Percentiles rank a stretch among this genome's conserved stretches.
Evolutionary conservation across 192 early-diverging fungal genomes (phyloP).

Genomic region (Backusella westeae): DNA sequence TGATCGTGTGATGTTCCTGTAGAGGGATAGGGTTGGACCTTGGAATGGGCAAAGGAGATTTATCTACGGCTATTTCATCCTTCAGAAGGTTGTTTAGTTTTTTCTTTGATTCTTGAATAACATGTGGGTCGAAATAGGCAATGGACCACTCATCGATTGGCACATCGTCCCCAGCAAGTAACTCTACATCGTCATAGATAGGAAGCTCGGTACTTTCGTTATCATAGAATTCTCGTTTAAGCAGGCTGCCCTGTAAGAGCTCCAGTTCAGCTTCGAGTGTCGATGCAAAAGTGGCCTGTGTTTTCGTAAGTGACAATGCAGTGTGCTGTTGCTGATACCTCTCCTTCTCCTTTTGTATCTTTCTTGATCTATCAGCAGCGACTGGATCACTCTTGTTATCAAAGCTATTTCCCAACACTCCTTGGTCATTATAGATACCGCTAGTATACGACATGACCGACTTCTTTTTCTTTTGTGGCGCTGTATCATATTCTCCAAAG

Average conservation of each 20-base stretch:
- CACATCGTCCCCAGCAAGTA: not conserved
- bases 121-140: conserved; percentile 8
- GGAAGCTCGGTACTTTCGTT: not conserved
- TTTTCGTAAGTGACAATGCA: not conserved
- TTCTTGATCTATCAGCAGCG: not conserved
- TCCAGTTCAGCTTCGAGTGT: conserved; percentile 24
- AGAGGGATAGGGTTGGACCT: not conserved
- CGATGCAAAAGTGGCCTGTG: conserved; percentile 13
- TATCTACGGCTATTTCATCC: not conserved
- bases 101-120: conserved; percentile 7
- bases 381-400: not conserved
- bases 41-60: not conserved
- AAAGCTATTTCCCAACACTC: not conserved
- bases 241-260: conserved; percentile 16
- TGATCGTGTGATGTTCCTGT: too few relatives aligned
- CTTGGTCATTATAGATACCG: not conserved
- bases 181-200: not conserved
- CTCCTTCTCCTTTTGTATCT: conserved; percentile 21
- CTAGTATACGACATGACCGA: not conserved
- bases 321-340: conserved; percentile 12
- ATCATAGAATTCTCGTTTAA: not conserved
- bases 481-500: not conserved
- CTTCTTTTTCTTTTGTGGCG: not conserved
- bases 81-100: not conserved
- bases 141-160: not conserved